Base-by-base conservation (phyloP, 352 stramenopile genomes). In the Phytophthora agathidicida region DNA sequence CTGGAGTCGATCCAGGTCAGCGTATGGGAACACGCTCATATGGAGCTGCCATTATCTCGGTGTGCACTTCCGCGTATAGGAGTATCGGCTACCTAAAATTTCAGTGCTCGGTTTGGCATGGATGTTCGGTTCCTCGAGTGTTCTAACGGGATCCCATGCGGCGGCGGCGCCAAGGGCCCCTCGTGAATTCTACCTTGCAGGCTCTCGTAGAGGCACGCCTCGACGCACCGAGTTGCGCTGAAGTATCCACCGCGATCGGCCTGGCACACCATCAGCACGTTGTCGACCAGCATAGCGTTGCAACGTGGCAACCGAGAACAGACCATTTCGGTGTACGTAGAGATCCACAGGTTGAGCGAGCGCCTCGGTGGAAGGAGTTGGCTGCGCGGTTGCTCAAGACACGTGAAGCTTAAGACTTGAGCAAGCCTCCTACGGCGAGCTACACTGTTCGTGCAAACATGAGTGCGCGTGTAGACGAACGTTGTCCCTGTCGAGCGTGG, bases 271-370 rank as follows among this genome's bases (percentile, higher is more conserved):
- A 30, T 41, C 44, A 41, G 30, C 32, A 54, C 51, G 19, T 38
- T 42, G 39, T 52, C 4, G 30, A 51, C n/a, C 38, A 56, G 30
- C 24, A 5, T 57, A 32, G 33, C 16, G 22, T 26, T 50, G 50
- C 49, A 58, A 50, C 14, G 27, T 32, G 32, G 28, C 49, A 30
- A 58, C 27, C 17, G 20, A 35, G 22, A 38, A n/a, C 33, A 8
- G 36, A 48, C 26, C 28, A 49, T 58, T 60, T 60, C 30, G 51
- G 51, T 60, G 38, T 37, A 44, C 51, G 49, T n/a, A n/a, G n/a
- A n/a, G n/a, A n/a, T n/a, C n/a, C n/a, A n/a, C n/a, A n/a, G n/a
- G n/a, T n/a, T n/a, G n/a, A n/a, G n/a, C n/a, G n/a, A n/a, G n/a
- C n/a, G n/a, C n/a, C n/a, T n/a, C n/a, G n/a, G n/a, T n/a, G n/a